Percentiles rank a stretch among this genome's conserved stretches.
Conservation (phyloP, 345 rosid genomes). For the Hypericum androsaemum region DNA sequence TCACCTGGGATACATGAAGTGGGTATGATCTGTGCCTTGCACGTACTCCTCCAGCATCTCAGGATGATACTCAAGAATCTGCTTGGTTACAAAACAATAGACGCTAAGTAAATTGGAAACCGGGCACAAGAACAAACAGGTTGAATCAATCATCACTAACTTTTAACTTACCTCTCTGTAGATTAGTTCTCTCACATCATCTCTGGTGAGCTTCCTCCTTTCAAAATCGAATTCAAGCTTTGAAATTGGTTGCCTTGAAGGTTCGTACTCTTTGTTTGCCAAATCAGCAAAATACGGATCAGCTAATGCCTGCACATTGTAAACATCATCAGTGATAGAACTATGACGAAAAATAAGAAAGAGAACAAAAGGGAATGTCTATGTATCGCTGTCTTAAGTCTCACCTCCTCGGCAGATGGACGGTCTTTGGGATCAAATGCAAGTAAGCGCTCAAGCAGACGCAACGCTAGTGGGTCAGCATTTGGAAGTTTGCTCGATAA, state of each 20-base stretch:
- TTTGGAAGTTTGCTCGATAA: constrained; percentile 17
- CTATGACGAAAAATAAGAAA: background rate
- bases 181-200: constrained; percentile 82
- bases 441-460: constrained; percentile 67
- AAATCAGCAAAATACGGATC: constrained; percentile 82
- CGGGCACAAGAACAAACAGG: constrained; percentile 7
- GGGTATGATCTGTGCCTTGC: constrained; percentile 56
- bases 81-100: constrained; percentile 16
- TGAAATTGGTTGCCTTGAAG: constrained; percentile 71
- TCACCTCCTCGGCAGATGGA: constrained; percentile 88
- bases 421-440: constrained; percentile 96
- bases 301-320: constrained; percentile 55
- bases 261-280: constrained; percentile 62
- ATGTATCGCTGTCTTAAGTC: constrained; percentile 5
- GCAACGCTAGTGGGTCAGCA: constrained; percentile 45
- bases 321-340: constrained; percentile 5
- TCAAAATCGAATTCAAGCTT: constrained; percentile 89
- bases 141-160: constrained; percentile 4
- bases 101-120: constrained; percentile 9
- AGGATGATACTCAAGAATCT: constrained; percentile 74
- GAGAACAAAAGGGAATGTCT: background rate
- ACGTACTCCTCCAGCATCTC: constrained; percentile 29
- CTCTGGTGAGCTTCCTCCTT: constrained; percentile 63
- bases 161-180: constrained; percentile 70
- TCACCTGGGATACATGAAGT: constrained; percentile 93